Evolutionary conservation across 495 filamentous ascomycete genomes (phyloP), one percentile per base, ranked within the genome.

Genomic region (Penicillium waksmanii): DNA sequence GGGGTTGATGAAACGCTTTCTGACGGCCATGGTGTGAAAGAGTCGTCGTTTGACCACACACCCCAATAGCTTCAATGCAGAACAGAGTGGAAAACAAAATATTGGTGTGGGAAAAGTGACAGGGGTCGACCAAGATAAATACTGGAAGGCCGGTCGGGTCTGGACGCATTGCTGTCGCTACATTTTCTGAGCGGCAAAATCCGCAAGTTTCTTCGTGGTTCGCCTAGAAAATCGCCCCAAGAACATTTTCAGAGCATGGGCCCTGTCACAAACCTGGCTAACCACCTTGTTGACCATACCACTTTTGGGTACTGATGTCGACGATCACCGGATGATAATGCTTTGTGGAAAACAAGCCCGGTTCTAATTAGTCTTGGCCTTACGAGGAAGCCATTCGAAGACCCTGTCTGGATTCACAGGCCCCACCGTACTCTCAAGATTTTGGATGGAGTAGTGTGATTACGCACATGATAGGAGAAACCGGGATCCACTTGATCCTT

Each of bases 1-100:
- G 17, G 57, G 51, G 33, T 60, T 55, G 31, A 60, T 42, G 43
- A 60, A 55, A 9, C 57, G 57, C 35, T 60, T 60, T 55, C 57
- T 49, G 33, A 60, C 18, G 12, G 57, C 46, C 57, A 60, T 60
- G 13, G 25, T 52, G 18, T 33, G 6, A 7, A 53, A 19, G 3
- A 5, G 17, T 48, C 42, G 27, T 31, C 27, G 27, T 31, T 31
- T 31, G 23, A 31, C 8, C 27, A 31, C 8, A 25, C 21, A 5
- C 9, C 50, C 17, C 2, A 33, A n/a, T n/a, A 9, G 38, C 5
- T 19, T 46, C 35, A 54, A 43, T 6, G 19, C 19, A 27, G 27
- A 31, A 31, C 27, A 31, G 8, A 31, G 27, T 31, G 27, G 27
- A 31, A 31, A 31, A 31, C 1, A 31, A 31, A 31, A 31, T 3